Conservation (phyloP, 169 alveolate genomes). For the Eimeria necatrix region DNA sequence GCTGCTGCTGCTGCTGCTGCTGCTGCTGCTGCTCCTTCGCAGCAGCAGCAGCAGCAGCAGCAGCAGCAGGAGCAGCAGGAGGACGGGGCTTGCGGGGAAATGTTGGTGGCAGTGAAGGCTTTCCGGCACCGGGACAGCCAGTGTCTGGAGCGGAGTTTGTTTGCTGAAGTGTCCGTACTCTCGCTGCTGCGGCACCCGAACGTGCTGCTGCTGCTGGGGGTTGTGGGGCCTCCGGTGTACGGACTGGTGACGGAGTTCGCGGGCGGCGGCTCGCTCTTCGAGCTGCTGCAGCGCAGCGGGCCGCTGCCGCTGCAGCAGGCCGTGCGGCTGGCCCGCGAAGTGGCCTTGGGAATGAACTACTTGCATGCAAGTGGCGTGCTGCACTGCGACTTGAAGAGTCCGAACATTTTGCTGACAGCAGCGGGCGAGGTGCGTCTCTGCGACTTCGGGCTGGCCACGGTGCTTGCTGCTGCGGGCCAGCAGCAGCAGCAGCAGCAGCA, state of each 20-base stretch:
- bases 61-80: neutral
- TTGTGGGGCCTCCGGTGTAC: slow-evolving; percentile 86
- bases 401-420: slow-evolving; percentile 93
- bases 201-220: slow-evolving; percentile 89
- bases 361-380: slow-evolving; percentile 89
- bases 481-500: slow-evolving; percentile 68
- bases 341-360: slow-evolving; percentile 89
- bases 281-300: slow-evolving; percentile 86
- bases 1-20: slow-evolving; percentile 24
- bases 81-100: slow-evolving; percentile 32
- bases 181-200: slow-evolving; percentile 90
- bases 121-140: slow-evolving; percentile 71
- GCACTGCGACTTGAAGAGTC: slow-evolving; percentile 91
- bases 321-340: slow-evolving; percentile 87
- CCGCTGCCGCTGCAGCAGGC: slow-evolving; percentile 78
- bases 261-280: slow-evolving; percentile 87
- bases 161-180: slow-evolving; percentile 88
- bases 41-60: neutral
- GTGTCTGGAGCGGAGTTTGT: slow-evolving; percentile 82
- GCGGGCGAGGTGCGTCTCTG: slow-evolving; percentile 93
- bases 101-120: slow-evolving; percentile 75
- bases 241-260: slow-evolving; percentile 91
- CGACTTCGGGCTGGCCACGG: slow-evolving; percentile 95
- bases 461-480: slow-evolving; percentile 49
- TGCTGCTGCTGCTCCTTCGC: neutral